Base-by-base conservation (phyloP, 805 yeast species). In the Yarrowia osloensis region DNA sequence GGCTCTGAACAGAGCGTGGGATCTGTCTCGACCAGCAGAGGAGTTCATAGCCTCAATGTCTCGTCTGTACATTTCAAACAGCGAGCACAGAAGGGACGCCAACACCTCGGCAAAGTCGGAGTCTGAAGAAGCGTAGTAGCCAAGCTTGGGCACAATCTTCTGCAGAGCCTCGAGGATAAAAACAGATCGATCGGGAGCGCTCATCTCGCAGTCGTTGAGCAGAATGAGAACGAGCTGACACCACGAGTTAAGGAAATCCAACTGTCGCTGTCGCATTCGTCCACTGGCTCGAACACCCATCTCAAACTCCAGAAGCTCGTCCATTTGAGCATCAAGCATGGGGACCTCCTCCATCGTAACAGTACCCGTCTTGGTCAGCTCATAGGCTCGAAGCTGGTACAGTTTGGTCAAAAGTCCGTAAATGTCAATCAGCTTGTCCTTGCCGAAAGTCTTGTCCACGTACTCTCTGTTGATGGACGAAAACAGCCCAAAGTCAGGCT, bases 141-240 rank as follows among this genome's bases (percentile, higher is more conserved):
- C 86, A 55, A 92, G 84, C 72, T 86, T 88, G 1, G 97, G 97
- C 22, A 91, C 81, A 26, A 91, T 81, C 3, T 84, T 80, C 71
- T 91, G 96, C 69, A 92, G 86, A 2, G 90, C 85, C 71, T 89
- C 96, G 21, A 91, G 77, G 66, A 91, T 86, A 72, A 94, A 88
- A 42, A 85, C 82, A 0, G 86, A 80, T 57, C 88, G 80, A n/a
- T 77, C 76, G 9, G 77, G 72, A 0, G 81, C 73, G 7, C 79
- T 76, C 67, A 86, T 76, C n/a, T 78, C 79, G 11, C 86, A 86
- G 75, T 88, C 92, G 4, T 86, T 81, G 4, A 90, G 86, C 52
- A 91, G 77, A 3, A 91, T 85, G 69, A 91, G 91, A 26, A 91
- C 86, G 61, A 93, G 76, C 70, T 87, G 88, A 24, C 88, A 87